phyloP scores from a whole-genome alignment of 805 yeast genomes.

The Nakazawaea wyomingensis region DNA sequence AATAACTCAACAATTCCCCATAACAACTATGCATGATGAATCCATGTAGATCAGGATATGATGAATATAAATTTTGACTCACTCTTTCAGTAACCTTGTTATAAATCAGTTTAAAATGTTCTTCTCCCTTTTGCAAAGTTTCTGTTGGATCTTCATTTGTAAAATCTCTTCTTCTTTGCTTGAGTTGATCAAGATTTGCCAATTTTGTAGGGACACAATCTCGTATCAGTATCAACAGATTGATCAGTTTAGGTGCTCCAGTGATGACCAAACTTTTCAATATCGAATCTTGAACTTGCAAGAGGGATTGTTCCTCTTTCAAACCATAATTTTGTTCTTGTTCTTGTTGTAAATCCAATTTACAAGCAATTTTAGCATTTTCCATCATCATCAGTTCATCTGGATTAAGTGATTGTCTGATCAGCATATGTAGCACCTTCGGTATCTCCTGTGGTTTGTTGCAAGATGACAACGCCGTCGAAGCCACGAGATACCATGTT shows the following conservation, averaged over 20 bases:
- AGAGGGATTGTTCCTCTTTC: slow-evolving; percentile 10
- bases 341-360: neutral
- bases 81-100: slow-evolving; percentile 70
- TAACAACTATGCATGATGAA: slow-evolving; percentile 70
- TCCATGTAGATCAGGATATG: slow-evolving; percentile 84
- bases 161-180: slow-evolving; percentile 8
- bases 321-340: too few relatives aligned
- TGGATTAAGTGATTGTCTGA: slow-evolving; percentile 25
- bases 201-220: too few relatives aligned
- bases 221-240: slow-evolving; percentile 61
- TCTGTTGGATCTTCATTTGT: slow-evolving; percentile 16
- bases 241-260: slow-evolving; percentile 84
- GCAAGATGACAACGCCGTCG: slow-evolving; percentile 75
- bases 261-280: slow-evolving; percentile 73
- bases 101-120: slow-evolving; percentile 71
- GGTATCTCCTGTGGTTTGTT: slow-evolving; percentile 83
- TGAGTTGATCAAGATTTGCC: too few relatives aligned
- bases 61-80: slow-evolving; percentile 55
- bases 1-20: slow-evolving; percentile 68
- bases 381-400: neutral
- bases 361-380: too few relatives aligned
- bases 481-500: slow-evolving; percentile 75
- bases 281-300: slow-evolving; percentile 68
- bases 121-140: slow-evolving; percentile 46
- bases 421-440: slow-evolving; percentile 63